phyloP scores from a whole-genome alignment of 805 yeast genomes.

The Metschnikowia shivogae region DNA sequence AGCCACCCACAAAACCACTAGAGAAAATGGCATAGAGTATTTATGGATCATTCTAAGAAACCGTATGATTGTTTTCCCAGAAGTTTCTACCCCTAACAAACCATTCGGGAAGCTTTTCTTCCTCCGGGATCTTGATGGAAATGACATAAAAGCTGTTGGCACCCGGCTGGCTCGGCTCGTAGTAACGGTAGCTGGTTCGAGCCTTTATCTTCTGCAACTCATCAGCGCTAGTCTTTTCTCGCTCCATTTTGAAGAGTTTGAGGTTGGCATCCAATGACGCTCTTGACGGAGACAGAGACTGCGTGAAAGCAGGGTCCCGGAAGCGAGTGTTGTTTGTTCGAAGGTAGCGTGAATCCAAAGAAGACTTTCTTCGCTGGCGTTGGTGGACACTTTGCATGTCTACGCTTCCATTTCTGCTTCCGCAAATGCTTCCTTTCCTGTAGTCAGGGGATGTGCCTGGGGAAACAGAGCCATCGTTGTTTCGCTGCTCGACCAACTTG shows the following conservation, averaged over 20 bases:
- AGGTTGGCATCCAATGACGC: conserved; percentile 14
- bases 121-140: conserved; percentile 55
- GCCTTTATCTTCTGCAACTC: conserved; percentile 17
- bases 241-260: conserved; percentile 12
- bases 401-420: conserved; percentile 22
- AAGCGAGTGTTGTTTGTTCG: conserved; percentile 21
- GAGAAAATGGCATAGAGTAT: too few relatives aligned
- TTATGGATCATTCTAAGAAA: too few relatives aligned
- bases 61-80: conserved; percentile 48
- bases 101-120: conserved; percentile 70
- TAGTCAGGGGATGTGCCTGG: conserved; percentile 32
- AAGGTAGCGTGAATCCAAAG: conserved; percentile 30
- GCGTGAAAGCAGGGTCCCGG: conserved; percentile 15
- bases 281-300: conserved; percentile 10
- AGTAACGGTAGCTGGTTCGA: conserved; percentile 33
- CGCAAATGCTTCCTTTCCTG: conserved; percentile 11
- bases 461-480: conserved; percentile 20
- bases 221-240: conserved; percentile 4
- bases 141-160: conserved; percentile 36
- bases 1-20: too few relatives aligned
- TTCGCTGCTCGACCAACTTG: conserved; percentile 49
- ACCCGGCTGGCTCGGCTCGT: conserved; percentile 38
- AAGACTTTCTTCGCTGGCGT: conserved; percentile 19
- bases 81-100: conserved; percentile 56
- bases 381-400: conserved; percentile 7